Conservation (phyloP, 352 stramenopile species). For the Saprolegnia parasitica region DNA sequence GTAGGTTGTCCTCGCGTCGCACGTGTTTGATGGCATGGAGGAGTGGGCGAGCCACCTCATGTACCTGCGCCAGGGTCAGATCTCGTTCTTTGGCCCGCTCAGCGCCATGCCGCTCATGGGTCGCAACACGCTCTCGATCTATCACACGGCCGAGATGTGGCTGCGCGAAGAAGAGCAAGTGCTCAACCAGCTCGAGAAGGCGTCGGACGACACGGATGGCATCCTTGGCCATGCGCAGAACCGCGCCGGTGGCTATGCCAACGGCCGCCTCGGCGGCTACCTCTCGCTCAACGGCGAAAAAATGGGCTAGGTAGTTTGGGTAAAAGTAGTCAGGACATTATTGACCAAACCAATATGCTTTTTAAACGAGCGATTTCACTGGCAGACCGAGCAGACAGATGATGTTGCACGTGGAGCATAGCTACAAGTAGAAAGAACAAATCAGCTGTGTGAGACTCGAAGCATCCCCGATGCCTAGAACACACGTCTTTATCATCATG, state of each 20-base stretch:
- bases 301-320: background rate
- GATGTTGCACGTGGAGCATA: too few species aligned
- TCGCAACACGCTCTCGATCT: slow-evolving; percentile 78
- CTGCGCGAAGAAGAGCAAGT: slow-evolving; percentile 87
- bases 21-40: slow-evolving; percentile 98
- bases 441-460: too few species aligned
- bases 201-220: slow-evolving; percentile 39
- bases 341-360: background rate
- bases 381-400: too few species aligned
- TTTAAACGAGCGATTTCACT: too few species aligned
- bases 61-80: slow-evolving; percentile 75
- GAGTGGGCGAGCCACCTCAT: slow-evolving; percentile 93
- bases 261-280: slow-evolving; percentile 50
- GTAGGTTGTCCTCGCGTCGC: slow-evolving; percentile 68
- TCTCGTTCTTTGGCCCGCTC: slow-evolving; percentile 59
- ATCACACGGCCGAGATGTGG: slow-evolving; percentile 90
- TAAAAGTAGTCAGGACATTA: too few species aligned
- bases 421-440: too few species aligned
- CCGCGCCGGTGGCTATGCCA: slow-evolving; percentile 64
- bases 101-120: slow-evolving; percentile 49
- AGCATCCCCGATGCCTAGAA: too few species aligned
- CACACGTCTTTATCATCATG: too few species aligned
- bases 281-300: slow-evolving; percentile 1
- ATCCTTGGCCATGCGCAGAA: slow-evolving; percentile 67
- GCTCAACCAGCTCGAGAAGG: slow-evolving; percentile 62